Base-by-base conservation (phyloP, 441 rosid species). In the Theobroma grandiflorum region DNA sequence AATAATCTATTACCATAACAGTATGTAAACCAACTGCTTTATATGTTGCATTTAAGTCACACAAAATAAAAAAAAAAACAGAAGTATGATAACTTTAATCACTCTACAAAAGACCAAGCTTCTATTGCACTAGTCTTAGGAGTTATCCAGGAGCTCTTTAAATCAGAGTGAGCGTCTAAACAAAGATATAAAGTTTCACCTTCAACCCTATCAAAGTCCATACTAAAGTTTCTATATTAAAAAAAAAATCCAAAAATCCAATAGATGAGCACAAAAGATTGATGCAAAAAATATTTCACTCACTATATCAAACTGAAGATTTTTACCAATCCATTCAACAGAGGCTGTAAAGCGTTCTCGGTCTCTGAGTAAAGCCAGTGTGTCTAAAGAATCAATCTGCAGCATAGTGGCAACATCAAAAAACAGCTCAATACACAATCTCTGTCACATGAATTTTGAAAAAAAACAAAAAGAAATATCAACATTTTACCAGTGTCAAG, bases 271-370 rank as follows among this genome's bases (percentile, higher is more conserved):
- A 33, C 37, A 42, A 81, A 72, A 49, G 5, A 42, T 45, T 64
- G 62, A 43, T 35, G 68, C 62, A 26, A 65, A 84, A 82, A 77
- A 76, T 72, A 71, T 77, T 83, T 87, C 81, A 93, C 99, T 95
- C 96, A 97, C 99, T 87, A 92, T 97, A 87, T 97, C 93, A 92
- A 97, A 97, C 90, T 73, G 99, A 85, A 97, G 93, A 78, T 91
- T 91, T 95, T 94, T 94, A 94, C 95, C 97, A 91, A 95, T 87
- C 99, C 99, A 95, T 83, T 93, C 98, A 78, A 95, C 98, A 64
- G 98, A 92, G 82, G 94, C 81, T 74, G 95, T 75, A 78, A 97
- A 95, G 38, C 77, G 91, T 64, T 93, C 94, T 79, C 84, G 88
- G 58, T 97, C 98, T 66, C 98, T 98, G 20, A 97, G 98, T 76